These are phyloP conservation scores for Candida easanensis DNA, from an alignment of 805 yeast genomes.

Conservation along the genomic window DNA sequence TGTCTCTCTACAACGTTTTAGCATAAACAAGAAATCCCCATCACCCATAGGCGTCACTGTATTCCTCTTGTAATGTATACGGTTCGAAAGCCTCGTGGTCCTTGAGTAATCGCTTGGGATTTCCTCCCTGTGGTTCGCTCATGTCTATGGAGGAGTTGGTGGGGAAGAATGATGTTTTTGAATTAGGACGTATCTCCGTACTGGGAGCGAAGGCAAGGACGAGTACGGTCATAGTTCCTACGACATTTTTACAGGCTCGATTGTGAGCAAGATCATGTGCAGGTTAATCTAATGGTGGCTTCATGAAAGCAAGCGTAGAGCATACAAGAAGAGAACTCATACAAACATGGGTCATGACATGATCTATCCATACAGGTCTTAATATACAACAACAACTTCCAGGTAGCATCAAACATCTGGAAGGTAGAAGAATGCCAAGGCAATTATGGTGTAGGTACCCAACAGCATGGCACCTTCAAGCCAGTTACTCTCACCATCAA, in stretches of 20 bases:
- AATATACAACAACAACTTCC: too few species aligned
- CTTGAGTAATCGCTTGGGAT: not conserved
- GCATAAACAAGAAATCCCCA: not conserved
- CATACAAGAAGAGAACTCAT: too few species aligned
- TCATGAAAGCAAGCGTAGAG: too few species aligned
- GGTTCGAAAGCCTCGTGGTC: slow-evolving; percentile 4
- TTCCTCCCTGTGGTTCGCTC: slow-evolving; percentile 3
- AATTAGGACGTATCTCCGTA: slow-evolving; percentile 21
- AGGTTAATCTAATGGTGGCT: too few species aligned
- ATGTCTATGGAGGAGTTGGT: not conserved
- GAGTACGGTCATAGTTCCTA: slow-evolving; percentile 14
- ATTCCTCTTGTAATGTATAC: not conserved
- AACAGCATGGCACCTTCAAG: slow-evolving; percentile 92
- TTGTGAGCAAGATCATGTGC: too few species aligned
- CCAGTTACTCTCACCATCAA: slow-evolving; percentile 97
- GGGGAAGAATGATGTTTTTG: slow-evolving; percentile 7
- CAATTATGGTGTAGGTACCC: slow-evolving; percentile 82
- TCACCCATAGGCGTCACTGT: slow-evolving; percentile 5
- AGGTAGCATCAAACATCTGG: slow-evolving; percentile 64
- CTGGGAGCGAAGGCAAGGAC: slow-evolving; percentile 8
- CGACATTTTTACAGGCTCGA: not conserved
- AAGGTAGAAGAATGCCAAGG: slow-evolving; percentile 84
- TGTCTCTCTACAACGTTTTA: not conserved
- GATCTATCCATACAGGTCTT: too few species aligned
- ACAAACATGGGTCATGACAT: too few species aligned